Evolutionary conservation across 2,329 filamentous ascomycete species (phyloP).

Genomic region (Davidsoniella eucalypti): DNA sequence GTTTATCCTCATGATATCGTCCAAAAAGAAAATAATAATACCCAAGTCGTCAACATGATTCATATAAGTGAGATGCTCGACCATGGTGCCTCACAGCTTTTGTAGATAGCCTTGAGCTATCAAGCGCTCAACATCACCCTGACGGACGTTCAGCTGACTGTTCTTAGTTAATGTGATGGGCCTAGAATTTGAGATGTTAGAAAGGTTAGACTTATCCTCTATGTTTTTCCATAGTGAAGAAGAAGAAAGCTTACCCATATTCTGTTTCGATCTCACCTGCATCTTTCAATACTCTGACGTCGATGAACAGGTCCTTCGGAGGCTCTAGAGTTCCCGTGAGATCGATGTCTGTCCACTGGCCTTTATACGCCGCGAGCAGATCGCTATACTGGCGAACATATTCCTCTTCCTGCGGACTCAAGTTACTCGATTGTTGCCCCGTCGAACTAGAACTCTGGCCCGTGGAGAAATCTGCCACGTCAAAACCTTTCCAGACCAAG

Average conservation of each 20-base stretch:
- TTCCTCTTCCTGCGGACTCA: constrained; percentile 92
- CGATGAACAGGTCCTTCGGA: constrained; percentile 89
- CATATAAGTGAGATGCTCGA: too few species aligned
- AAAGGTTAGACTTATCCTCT: constrained; percentile 1
- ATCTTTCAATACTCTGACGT: constrained; percentile 89
- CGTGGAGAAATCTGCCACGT: constrained; percentile 57
- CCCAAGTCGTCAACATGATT: too few species aligned
- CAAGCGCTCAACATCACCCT: constrained; percentile 85
- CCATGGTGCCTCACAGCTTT: constrained; percentile 34
- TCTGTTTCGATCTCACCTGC: constrained; percentile 98
- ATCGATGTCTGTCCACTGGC: constrained; percentile 96
- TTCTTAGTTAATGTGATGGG: constrained; percentile 95
- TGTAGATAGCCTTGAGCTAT: constrained; percentile 93
- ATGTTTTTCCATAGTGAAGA: background rate
- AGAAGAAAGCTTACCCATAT: constrained; percentile 56
- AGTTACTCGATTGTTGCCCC: constrained; percentile 37
- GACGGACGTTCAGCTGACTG: constrained; percentile 91
- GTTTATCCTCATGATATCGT: too few species aligned
- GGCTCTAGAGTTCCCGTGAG: constrained; percentile 86
- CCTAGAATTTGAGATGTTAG: constrained; percentile 28
- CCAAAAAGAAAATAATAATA: too few species aligned
- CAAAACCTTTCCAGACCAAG: constrained; percentile 79
- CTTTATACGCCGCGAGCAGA: constrained; percentile 87
- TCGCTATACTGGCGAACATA: constrained; percentile 88
- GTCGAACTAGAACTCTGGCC: constrained; percentile 21